These are phyloP conservation scores for Colletotrichum phormii DNA, from an alignment of 2,329 filamentous ascomycete genomes.

Conservation along the genomic window DNA sequence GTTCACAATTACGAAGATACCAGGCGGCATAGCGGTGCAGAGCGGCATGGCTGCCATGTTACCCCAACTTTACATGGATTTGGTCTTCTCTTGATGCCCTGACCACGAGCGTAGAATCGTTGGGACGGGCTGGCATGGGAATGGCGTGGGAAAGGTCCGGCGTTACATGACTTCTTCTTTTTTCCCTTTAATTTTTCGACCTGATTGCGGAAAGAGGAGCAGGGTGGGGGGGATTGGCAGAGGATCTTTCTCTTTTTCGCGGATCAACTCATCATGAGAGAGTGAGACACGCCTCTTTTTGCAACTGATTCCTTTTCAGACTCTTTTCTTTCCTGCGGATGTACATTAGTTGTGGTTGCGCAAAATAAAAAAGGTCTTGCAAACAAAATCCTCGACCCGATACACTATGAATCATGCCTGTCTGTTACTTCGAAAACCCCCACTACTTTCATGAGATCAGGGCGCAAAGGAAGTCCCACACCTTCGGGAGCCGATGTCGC, in stretches of 20 bases:
- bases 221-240: not conserved
- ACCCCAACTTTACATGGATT: conserved; percentile 25
- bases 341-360: conserved; percentile 26
- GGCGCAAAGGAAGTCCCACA: not conserved
- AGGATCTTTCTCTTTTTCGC: not conserved
- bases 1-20: conserved; percentile 35
- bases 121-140: conserved; percentile 22
- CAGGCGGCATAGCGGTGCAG: conserved; percentile 36
- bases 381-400: not conserved
- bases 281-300: not conserved
- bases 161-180: conserved; percentile 33
- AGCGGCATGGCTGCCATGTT: conserved; percentile 35
- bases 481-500: conserved; percentile 17
- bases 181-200: not conserved
- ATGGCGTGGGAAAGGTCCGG: conserved; percentile 27
- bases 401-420: not conserved
- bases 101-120: not conserved
- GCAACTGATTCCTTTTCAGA: not conserved
- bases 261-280: not conserved
- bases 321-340: not conserved
- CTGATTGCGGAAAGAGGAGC: not conserved
- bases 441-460: too few species aligned
- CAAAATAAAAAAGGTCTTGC: conserved; percentile 2
- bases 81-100: conserved; percentile 25
- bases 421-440: not conserved